These are phyloP conservation scores for Lophiotrema nucula DNA, from an alignment of 495 filamentous ascomycete species.

Conservation along the genomic window DNA sequence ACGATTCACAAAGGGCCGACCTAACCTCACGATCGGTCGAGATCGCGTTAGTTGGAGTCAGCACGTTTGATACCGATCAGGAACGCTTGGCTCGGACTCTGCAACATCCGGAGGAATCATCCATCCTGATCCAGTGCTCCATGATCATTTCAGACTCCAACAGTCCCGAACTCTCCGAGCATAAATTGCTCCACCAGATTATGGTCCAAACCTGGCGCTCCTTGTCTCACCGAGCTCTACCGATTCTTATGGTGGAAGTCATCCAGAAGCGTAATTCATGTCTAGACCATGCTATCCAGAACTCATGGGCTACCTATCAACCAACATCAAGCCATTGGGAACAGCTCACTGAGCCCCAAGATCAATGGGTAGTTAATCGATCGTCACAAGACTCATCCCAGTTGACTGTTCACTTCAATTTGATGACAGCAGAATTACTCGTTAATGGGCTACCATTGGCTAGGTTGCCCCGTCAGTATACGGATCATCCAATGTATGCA, in stretches of 20 bases:
- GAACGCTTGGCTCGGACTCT: conserved; percentile 12
- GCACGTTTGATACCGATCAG: conserved; percentile 28
- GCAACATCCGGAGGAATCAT: not conserved
- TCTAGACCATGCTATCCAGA: conserved; percentile 14
- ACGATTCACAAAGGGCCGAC: conserved; percentile 12
- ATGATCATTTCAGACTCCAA: conserved; percentile 29
- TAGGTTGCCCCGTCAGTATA: conserved; percentile 51
- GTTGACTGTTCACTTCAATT: conserved; percentile 54
- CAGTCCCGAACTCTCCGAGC: not conserved
- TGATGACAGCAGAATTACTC: conserved; percentile 56
- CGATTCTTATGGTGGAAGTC: not conserved
- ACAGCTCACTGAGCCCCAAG: conserved; percentile 4
- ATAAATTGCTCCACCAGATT: not conserved
- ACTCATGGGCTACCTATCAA: conserved; percentile 25
- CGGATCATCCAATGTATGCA: conserved; percentile 44
- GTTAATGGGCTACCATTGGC: conserved; percentile 55
- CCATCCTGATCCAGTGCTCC: conserved; percentile 23
- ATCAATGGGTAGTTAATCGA: conserved; percentile 44
- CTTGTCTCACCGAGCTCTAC: not conserved
- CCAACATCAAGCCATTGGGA: conserved; percentile 19
- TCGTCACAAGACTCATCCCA: too few species aligned
- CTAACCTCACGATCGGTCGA: conserved; percentile 21
- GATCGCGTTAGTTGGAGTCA: conserved; percentile 25
- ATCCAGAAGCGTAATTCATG: not conserved
- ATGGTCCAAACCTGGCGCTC: conserved; percentile 11